Evolutionary conservation across 352 stramenopile genomes (phyloP).

Genomic region (Aphanomyces stellatus): DNA sequence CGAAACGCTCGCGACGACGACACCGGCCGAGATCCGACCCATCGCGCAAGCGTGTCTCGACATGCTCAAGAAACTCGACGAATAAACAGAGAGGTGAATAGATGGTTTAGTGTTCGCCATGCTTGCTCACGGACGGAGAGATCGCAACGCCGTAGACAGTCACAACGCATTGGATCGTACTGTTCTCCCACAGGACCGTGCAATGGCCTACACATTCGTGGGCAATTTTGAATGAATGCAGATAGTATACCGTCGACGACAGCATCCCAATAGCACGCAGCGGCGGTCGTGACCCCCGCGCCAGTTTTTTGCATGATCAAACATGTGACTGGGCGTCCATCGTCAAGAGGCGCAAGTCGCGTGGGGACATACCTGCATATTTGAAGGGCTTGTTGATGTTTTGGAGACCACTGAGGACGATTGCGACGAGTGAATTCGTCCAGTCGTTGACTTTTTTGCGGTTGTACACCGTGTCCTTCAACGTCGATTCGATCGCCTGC

Average conservation of each 20-base stretch:
- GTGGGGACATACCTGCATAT: constrained; percentile 17
- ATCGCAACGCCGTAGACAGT: constrained; percentile 75
- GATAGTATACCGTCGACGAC: constrained; percentile 37
- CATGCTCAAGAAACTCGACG: background rate
- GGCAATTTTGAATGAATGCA: background rate
- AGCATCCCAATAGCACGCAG: constrained; percentile 69
- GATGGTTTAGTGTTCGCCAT: constrained; percentile 12
- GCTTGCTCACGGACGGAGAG: constrained; percentile 63
- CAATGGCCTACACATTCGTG: constrained; percentile 37
- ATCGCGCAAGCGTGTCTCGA: constrained; percentile 10
- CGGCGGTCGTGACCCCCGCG: constrained; percentile 53
- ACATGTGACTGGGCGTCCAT: constrained; percentile 57
- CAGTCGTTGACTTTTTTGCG: constrained; percentile 81
- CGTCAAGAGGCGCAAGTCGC: background rate
- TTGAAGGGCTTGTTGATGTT: constrained; percentile 86
- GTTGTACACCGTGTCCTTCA: constrained; percentile 81
- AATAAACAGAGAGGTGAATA: background rate
- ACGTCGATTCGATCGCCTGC: constrained; percentile 57
- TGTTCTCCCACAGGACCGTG: constrained; percentile 80
- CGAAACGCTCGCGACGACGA: background rate
- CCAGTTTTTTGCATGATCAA: constrained; percentile 83
- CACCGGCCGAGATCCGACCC: background rate
- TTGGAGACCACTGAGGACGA: constrained; percentile 69
- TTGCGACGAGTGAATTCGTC: constrained; percentile 71
- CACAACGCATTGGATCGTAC: constrained; percentile 76